Base-by-base conservation (phyloP, 805 yeast genomes). In the Clavispora asparagi region DNA sequence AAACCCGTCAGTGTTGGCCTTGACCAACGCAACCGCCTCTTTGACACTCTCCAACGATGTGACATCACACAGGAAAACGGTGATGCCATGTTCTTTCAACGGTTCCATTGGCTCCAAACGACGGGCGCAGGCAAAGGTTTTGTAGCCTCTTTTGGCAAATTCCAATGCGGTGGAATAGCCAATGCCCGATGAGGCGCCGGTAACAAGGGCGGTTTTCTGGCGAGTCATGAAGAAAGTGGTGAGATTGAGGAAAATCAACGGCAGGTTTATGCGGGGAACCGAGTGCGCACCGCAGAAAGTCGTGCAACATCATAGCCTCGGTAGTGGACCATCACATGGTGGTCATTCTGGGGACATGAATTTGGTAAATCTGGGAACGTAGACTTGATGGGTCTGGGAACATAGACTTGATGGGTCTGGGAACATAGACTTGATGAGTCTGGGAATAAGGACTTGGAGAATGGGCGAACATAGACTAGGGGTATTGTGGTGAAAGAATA, bases 51-150 rank as follows among this genome's bases (percentile, higher is more conserved):
- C 77, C 1, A 59, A 42, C 5, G 77, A 68, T 0, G 84, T 62
- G 25, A 86, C 87, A 56, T 86, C 95, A 45, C 85, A 64, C 37
- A 66, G 49, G 29, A 82, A 60, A 2, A 77, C 77, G 25, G 60
- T 64, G 4, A 83, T 66, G 0, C 78, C 76, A 40, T 67, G 63
- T n/a, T 71, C 57, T 17, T 66, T 64, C 48, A 83, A 65, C 7
- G 73, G 71, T 35, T 75, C 71, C 83, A 87, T 82, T 3, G 78
- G 78, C 41, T 73, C 82, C 29, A 78, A 55, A 53, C 89, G 74
- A 61, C 95, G 73, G 2, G 94, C 90, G 46, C 86, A 82, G 0
- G 91, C 91, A 58, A 78, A 85, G 0, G 86, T 89, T 48, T 68
- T 62, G 61, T 74, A 79, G 4, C 83, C 83, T 46, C 76, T 64